A percentile compares a stretch with the other conserved stretches of the same genome.
These are phyloP conservation scores for Apophysomyces sp. DNA, from an alignment of 371 early-diverging fungal species.

Conservation along the genomic window DNA sequence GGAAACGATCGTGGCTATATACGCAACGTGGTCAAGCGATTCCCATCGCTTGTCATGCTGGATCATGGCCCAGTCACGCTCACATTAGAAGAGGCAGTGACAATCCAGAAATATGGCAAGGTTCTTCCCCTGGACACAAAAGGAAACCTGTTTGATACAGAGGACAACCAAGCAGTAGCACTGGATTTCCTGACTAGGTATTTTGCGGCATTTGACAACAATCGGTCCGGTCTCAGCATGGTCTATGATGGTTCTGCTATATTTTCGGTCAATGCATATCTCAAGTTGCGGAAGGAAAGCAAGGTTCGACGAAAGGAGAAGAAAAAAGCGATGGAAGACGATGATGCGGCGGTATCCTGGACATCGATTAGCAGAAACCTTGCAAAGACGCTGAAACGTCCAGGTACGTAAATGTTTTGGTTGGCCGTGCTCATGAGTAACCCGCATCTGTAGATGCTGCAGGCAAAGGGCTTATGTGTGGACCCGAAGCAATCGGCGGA, in stretches of 20 bases:
- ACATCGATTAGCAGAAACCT: conserved; percentile 26
- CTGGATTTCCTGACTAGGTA: conserved; percentile 26
- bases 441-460: conserved; percentile 16
- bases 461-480: conserved; percentile 29
- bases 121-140: conserved; percentile 30
- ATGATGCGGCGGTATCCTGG: conserved; percentile 26
- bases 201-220: conserved; percentile 28
- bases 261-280: conserved; percentile 28
- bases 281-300: conserved; percentile 26
- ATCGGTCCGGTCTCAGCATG: conserved; percentile 15
- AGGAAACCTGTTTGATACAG: conserved; percentile 34
- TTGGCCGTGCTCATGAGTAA: background rate
- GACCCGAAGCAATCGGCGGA: conserved; percentile 37
- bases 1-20: conserved; percentile 46
- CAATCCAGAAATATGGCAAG: conserved; percentile 28
- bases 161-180: conserved; percentile 23
- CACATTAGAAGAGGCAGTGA: conserved; percentile 21
- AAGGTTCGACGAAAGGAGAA: conserved; percentile 35
- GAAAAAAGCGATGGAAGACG: conserved; percentile 33
- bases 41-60: conserved; percentile 52
- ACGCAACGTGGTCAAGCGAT: conserved; percentile 41
- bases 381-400: conserved; percentile 18
- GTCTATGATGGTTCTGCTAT: conserved; percentile 29
- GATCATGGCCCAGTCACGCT: conserved; percentile 39
- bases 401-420: conserved; percentile 20